Evolutionary conservation across 1,284 basidiomycete species (phyloP), one percentile per base, ranked within the genome.

Genomic region (Trametes polyzona): DNA sequence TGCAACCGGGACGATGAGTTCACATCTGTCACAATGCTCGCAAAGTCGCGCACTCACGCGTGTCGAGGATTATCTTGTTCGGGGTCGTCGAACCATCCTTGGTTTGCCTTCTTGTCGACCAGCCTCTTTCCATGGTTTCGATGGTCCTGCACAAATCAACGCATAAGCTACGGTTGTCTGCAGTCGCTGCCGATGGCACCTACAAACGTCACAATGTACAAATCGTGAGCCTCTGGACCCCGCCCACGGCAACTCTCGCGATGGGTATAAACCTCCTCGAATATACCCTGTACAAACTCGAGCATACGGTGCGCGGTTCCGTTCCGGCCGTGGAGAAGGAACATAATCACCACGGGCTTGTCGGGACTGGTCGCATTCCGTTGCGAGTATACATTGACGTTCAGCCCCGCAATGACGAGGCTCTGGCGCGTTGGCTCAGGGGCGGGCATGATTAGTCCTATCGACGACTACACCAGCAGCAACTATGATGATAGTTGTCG

Each of bases 111-210:
- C 19, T 72, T 64, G 49, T 86, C 76, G 3, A 84, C 70, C 12
- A 84, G 67, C 29, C 92, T 76, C 41, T 71, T 70, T 6, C 91
- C 92, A 61, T 93, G 92, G 65, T 93, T 93, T 3, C 90, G 79
- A 63, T 92, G 90, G 64, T 93, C 90, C 90, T 92, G 60, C 9
- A 46, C 11, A 10, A 10, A 49, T 27, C 26, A 52, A 26, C 35
- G 12, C 16, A 23, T 36, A 32, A 17, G 24, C 32, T 23, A 5
- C 30, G 1, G 6, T 1, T 23, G 21, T 4, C 32, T 23, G 21
- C 19, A 2, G 32, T 14, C 2, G 12, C 26, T 21, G 21, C 17
- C 14, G 16, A 23, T 12, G 26, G 27, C 16, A 71, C 78, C 65
- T 64, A 84, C 87, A 63, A 87, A 80, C 1, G 84, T 77, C 24